A percentile compares a stretch with the other conserved stretches of the same genome.
Evolutionary conservation across 108 stramenopile species (phyloP).

Genomic region (Cyclotella baltica): DNA sequence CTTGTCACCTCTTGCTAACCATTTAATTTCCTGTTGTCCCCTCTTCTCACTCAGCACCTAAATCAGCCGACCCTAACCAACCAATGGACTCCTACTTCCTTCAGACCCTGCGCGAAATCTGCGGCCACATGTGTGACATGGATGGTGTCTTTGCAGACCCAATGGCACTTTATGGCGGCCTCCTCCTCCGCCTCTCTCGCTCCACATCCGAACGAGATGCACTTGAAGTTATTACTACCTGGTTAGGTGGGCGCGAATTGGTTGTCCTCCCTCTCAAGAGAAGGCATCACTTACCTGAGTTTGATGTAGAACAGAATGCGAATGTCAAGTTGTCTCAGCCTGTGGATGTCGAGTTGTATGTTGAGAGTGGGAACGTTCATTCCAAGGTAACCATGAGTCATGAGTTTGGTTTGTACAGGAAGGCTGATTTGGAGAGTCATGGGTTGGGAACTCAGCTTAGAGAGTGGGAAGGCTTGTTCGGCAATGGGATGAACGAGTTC

Average conservation of each 20-base stretch:
- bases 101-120: conserved; percentile 54
- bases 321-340: conserved; percentile 27
- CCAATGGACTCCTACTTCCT: conserved; percentile 55
- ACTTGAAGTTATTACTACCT: conserved; percentile 25
- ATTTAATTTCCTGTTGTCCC: not conserved
- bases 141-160: conserved; percentile 53
- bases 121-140: conserved; percentile 61
- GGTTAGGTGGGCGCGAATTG: conserved; percentile 32
- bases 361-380: conserved; percentile 66
- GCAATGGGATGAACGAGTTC: not conserved
- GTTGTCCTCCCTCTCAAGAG: conserved; percentile 47
- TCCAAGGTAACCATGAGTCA: conserved; percentile 56
- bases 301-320: conserved; percentile 9
- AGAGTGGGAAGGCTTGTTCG: conserved; percentile 27
- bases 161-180: conserved; percentile 57
- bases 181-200: conserved; percentile 44
- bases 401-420: conserved; percentile 70
- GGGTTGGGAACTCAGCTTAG: conserved; percentile 23
- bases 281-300: conserved; percentile 30
- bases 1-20: not conserved
- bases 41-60: not conserved
- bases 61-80: conserved; percentile 14
- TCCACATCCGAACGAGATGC: conserved; percentile 46
- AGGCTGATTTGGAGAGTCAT: conserved; percentile 55
- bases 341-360: conserved; percentile 69